These are phyloP conservation scores for Oryza coarctata DNA, from an alignment of 176 grass and related monocot genomes.

Conservation along the genomic window DNA sequence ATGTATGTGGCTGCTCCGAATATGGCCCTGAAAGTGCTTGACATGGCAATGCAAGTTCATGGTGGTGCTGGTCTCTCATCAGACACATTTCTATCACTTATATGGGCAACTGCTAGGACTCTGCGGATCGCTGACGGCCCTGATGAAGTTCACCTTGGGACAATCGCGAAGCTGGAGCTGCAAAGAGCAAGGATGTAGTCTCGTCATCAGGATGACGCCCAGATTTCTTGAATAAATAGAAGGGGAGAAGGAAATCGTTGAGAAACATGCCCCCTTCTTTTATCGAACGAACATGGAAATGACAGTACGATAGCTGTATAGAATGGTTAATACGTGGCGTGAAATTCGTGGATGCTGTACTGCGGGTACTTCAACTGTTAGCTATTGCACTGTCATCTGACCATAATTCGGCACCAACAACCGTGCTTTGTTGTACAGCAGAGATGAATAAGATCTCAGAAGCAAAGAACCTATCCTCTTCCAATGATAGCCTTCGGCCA, in stretches of 20 bases:
- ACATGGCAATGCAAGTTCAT: conserved; percentile 94
- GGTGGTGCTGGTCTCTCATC: conserved; percentile 82
- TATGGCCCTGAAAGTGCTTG: conserved; percentile 92
- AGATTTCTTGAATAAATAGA: neutral
- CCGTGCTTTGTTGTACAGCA: neutral
- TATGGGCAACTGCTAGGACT: conserved; percentile 84
- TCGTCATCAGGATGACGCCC: neutral
- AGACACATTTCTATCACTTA: conserved; percentile 64
- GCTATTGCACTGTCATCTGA: neutral
- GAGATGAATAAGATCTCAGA: neutral
- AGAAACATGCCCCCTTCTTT: neutral
- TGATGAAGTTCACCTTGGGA: conserved; percentile 89
- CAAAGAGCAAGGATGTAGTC: conserved; percentile 59
- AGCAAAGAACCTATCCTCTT: neutral
- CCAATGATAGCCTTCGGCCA: conserved; percentile 19
- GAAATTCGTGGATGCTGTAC: neutral
- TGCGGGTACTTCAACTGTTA: neutral
- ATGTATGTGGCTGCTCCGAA: conserved; percentile 89
- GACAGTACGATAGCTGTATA: neutral
- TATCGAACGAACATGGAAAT: neutral
- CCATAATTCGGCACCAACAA: neutral
- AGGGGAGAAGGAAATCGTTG: neutral
- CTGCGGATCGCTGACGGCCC: conserved; percentile 87
- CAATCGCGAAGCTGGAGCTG: conserved; percentile 85
- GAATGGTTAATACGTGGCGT: conserved; percentile 3